Evolutionary conservation across 257 asterid species (phyloP).

Genomic region (Capsicum chinense): DNA sequence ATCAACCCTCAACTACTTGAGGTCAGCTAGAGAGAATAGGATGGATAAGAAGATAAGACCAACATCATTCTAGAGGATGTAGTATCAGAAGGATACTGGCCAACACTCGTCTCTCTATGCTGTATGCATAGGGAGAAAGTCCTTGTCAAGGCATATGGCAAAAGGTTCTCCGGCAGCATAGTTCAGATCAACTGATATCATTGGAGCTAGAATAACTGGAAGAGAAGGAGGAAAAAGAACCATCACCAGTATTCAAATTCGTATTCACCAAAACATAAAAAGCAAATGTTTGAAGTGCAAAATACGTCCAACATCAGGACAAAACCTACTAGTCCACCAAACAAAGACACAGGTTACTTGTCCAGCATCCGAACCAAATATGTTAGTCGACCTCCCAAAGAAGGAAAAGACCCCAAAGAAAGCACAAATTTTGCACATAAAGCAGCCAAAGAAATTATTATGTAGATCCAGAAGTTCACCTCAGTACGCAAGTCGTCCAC

Average conservation of each 20-base stretch:
- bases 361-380: neutral
- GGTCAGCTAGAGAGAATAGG: neutral
- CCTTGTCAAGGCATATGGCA: neutral
- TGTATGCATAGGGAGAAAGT: neutral
- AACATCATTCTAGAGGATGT: neutral
- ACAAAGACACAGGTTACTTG: neutral
- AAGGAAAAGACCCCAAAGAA: neutral
- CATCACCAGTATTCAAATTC: neutral
- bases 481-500: constrained; percentile 96
- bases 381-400: neutral
- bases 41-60: neutral
- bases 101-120: neutral
- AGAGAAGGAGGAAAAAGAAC: neutral
- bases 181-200: neutral
- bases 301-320: constrained; percentile 5
- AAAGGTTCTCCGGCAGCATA: constrained; percentile 3
- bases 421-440: constrained; percentile 10
- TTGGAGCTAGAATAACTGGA: constrained; percentile 6
- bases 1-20: constrained; percentile 2
- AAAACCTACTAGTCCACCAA: constrained; percentile 11
- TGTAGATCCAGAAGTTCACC: constrained; percentile 52
- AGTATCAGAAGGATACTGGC: neutral
- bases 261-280: neutral
- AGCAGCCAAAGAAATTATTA: neutral
- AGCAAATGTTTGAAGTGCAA: constrained; percentile 8